phyloP scores from a whole-genome alignment of 164 flowering plant species.

The Buxus sempervirens region DNA sequence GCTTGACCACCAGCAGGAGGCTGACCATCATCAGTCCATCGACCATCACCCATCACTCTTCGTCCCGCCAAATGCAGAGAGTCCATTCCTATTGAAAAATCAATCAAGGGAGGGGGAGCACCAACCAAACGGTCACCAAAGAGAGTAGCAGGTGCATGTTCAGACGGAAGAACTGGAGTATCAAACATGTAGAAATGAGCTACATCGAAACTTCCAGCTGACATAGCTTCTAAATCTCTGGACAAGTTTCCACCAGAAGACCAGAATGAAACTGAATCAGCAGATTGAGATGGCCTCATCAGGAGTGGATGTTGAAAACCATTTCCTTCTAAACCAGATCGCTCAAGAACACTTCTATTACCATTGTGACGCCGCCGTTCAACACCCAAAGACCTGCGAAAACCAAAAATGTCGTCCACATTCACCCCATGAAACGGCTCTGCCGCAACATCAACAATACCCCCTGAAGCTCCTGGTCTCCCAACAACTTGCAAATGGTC shows the following conservation, averaged over 20 bases:
- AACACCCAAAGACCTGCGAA: constrained; percentile 63
- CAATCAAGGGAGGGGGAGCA: constrained; percentile 70
- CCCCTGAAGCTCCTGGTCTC: constrained; percentile 64
- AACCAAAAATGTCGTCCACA: constrained; percentile 86
- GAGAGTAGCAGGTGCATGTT: constrained; percentile 52
- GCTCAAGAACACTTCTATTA: constrained; percentile 58
- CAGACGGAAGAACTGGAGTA: constrained; percentile 75
- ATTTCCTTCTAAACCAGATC: constrained; percentile 56
- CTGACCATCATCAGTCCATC: constrained; percentile 98
- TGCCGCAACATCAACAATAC: constrained; percentile 74
- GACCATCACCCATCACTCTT: constrained; percentile 79
- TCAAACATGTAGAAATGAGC: constrained; percentile 84
- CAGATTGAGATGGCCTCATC: constrained; percentile 63
- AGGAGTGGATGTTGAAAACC: constrained; percentile 91
- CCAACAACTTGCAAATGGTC: constrained; percentile 88
- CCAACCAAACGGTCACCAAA: constrained; percentile 65
- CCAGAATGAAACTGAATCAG: constrained; percentile 58
- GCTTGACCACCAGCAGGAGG: constrained; percentile 84
- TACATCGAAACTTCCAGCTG: constrained; percentile 61
- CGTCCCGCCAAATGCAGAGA: constrained; percentile 60
- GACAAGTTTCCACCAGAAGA: constrained; percentile 54
- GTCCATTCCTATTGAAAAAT: constrained; percentile 80
- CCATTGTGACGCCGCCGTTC: constrained; percentile 72
- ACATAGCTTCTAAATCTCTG: constrained; percentile 58
- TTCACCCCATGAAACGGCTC: constrained; percentile 90